These are phyloP conservation scores for Monosporozyma solicola DNA, from an alignment of 805 yeast genomes.

Conservation along the genomic window DNA sequence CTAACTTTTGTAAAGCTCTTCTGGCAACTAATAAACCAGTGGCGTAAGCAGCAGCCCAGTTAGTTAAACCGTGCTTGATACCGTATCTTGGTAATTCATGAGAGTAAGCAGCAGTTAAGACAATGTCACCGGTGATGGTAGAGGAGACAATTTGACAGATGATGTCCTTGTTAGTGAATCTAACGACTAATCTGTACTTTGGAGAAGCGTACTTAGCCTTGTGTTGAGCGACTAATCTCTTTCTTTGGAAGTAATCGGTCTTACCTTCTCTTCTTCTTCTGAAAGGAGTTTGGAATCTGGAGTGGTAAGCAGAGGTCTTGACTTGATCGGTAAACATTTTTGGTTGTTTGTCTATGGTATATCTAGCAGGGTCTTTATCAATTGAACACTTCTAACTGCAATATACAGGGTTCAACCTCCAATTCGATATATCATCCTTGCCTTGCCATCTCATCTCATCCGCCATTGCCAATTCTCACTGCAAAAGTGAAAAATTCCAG, in stretches of 20 bases:
- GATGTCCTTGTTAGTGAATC: slow-evolving; percentile 99
- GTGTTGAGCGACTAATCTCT: slow-evolving; percentile 99
- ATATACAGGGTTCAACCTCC: neutral
- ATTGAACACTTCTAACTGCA: neutral
- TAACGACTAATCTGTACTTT: slow-evolving; percentile 98
- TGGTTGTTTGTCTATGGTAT: neutral
- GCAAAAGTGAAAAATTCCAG: neutral
- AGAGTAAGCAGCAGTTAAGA: slow-evolving; percentile 95
- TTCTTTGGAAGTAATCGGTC: slow-evolving; percentile 99
- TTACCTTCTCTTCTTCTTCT: slow-evolving; percentile 99
- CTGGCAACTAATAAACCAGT: slow-evolving; percentile 97
- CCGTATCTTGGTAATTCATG: slow-evolving; percentile 98
- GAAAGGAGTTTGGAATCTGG: slow-evolving; percentile 99
- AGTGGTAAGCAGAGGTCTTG: slow-evolving; percentile 91
- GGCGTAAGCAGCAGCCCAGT: slow-evolving; percentile 99
- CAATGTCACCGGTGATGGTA: slow-evolving; percentile 93
- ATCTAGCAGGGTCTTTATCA: neutral
- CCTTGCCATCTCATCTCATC: neutral
- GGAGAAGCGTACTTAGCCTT: slow-evolving; percentile 99
- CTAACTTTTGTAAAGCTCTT: slow-evolving; percentile 96
- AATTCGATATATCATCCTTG: neutral
- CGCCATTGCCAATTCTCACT: neutral
- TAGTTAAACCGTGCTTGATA: slow-evolving; percentile 95
- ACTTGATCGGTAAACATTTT: slow-evolving; percentile 29
- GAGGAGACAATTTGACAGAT: slow-evolving; percentile 96